Conservation (phyloP, 176 grass and related monocot species). For the Zoysia japonica region DNA sequence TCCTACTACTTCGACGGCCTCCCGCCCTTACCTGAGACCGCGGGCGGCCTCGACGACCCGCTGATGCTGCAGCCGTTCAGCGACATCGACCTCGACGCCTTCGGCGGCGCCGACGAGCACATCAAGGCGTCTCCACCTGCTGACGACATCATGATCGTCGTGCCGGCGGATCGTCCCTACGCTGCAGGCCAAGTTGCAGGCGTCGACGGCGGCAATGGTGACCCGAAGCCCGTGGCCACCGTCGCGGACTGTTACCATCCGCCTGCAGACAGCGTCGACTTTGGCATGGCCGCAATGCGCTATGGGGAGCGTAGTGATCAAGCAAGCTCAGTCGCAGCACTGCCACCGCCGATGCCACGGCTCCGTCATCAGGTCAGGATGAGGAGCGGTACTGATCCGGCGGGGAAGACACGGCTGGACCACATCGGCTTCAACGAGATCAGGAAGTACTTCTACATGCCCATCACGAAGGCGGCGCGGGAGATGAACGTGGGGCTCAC, state of each 20-base stretch:
- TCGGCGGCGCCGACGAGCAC: slow-evolving; percentile 1
- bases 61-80: slow-evolving; percentile 25
- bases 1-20: neutral
- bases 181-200: neutral
- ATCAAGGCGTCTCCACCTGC: neutral
- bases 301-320: neutral
- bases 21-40: neutral
- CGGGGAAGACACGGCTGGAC: slow-evolving; percentile 45
- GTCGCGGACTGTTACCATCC: neutral
- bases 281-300: neutral
- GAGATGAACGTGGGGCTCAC: slow-evolving; percentile 91
- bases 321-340: neutral
- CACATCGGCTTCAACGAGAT: slow-evolving; percentile 71
- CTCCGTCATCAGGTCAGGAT: neutral
- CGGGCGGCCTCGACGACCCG: slow-evolving; percentile 1
- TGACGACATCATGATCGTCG: neutral
- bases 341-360: neutral
- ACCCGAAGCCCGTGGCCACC: neutral
- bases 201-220: neutral
- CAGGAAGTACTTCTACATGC: slow-evolving; percentile 75
- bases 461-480: slow-evolving; percentile 73
- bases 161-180: neutral
- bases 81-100: slow-evolving; percentile 46
- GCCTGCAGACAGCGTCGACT: neutral
- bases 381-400: neutral